These are phyloP conservation scores for Selenicereus undatus DNA, from an alignment of 148 eudicot genomes.

Conservation along the genomic window DNA sequence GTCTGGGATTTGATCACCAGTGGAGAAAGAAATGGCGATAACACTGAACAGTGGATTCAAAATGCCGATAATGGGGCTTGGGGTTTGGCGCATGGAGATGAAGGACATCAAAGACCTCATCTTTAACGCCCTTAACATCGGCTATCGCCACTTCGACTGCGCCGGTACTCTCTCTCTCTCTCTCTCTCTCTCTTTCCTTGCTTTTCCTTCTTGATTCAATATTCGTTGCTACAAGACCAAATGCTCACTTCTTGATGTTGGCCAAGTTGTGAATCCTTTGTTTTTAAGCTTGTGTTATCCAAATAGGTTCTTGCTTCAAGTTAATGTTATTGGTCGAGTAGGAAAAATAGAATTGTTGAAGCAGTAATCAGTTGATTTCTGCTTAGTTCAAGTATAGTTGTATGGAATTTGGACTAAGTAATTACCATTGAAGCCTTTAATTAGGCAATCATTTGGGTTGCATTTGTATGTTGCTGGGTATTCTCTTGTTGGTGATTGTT, in stretches of 20 bases:
- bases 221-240: not conserved
- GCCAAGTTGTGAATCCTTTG: not conserved
- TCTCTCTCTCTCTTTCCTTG: not conserved
- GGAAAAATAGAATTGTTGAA: too few species aligned
- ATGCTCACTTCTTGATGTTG: not conserved
- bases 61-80: slow-evolving; percentile 84
- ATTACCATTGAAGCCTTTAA: not conserved
- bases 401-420: not conserved
- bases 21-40: slow-evolving; percentile 38
- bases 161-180: slow-evolving; percentile 53
- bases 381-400: not conserved
- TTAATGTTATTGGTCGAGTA: too few species aligned
- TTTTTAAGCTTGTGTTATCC: not conserved
- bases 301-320: not conserved
- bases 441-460: not conserved
- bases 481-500: not conserved
- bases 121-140: slow-evolving; percentile 58
- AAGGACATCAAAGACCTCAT: slow-evolving; percentile 67
- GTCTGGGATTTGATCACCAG: not conserved
- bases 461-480: not conserved
- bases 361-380: not conserved
- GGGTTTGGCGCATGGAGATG: slow-evolving; percentile 88
- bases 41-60: slow-evolving; percentile 73
- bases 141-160: slow-evolving; percentile 91
- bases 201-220: not conserved